Evolutionary conservation across 2,329 filamentous ascomycete species (phyloP).

Genomic region (Phaeophleospora eucalypticola): DNA sequence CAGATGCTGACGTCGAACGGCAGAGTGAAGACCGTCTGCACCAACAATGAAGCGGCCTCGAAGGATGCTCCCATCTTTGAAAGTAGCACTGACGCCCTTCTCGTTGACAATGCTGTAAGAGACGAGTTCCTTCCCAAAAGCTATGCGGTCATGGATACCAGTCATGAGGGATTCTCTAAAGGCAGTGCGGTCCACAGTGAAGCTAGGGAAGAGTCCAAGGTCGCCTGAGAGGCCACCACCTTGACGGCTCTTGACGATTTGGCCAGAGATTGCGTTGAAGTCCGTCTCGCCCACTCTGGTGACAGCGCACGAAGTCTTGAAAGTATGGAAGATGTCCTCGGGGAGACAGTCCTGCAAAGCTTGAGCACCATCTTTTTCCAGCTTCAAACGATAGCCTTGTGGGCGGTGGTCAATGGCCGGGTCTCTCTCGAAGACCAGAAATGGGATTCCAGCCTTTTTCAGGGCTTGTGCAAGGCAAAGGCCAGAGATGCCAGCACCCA

Average conservation of each 20-base stretch:
- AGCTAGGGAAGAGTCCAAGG: slow-evolving; percentile 14
- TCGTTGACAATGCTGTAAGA: slow-evolving; percentile 9
- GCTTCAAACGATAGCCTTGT: slow-evolving; percentile 23
- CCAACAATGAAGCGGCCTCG: slow-evolving; percentile 20
- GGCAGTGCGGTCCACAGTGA: slow-evolving; percentile 20
- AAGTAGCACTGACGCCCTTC: slow-evolving; percentile 11
- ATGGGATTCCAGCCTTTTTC: slow-evolving; percentile 18
- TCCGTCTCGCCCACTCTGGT: slow-evolving; percentile 19
- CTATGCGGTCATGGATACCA: slow-evolving; percentile 19
- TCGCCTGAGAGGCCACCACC: slow-evolving; percentile 15
- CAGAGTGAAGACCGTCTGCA: slow-evolving; percentile 23
- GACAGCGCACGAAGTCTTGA: slow-evolving; percentile 18
- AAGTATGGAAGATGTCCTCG: slow-evolving; percentile 15
- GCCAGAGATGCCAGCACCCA: slow-evolving; percentile 23
- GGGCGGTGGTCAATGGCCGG: slow-evolving; percentile 16
- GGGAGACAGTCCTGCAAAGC: slow-evolving; percentile 19
- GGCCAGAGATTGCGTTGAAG: slow-evolving; percentile 19
- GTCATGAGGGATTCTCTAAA: slow-evolving; percentile 19
- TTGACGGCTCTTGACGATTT: slow-evolving; percentile 17
- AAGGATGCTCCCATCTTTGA: slow-evolving; percentile 14
- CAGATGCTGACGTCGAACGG: slow-evolving; percentile 20
- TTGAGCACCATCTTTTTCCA: slow-evolving; percentile 20
- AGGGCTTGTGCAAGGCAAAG: slow-evolving; percentile 23
- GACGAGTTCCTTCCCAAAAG: slow-evolving; percentile 18
- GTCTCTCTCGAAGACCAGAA: slow-evolving; percentile 22